phyloP scores from a whole-genome alignment of 306 rosid genomes.

The Morella rubra region DNA sequence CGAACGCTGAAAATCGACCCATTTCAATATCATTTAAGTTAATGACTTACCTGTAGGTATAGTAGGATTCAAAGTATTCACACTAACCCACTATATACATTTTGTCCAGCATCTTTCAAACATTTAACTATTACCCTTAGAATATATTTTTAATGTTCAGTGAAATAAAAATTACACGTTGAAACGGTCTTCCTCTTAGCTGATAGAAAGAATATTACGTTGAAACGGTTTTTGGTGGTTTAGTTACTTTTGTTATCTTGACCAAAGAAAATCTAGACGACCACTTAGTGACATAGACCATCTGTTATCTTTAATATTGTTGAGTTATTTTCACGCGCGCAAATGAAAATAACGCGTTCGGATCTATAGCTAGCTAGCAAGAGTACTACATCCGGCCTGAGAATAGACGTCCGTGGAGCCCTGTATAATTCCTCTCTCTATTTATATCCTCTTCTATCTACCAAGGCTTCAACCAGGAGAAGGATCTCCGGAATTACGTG shows the following conservation, averaged over 20 bases:
- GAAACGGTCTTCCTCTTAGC: no score
- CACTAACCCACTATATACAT: no score
- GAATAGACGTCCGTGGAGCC: neutral
- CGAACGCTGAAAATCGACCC: no score
- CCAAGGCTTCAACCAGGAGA: neutral
- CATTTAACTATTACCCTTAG: no score
- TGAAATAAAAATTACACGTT: no score
- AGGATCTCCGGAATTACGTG: neutral
- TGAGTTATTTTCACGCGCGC: neutral
- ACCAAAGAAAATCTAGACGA: neutral
- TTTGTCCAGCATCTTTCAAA: no score
- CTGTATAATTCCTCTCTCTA: constrained; percentile 15
- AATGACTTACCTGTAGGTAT: no score
- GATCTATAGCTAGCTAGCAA: constrained; percentile 11
- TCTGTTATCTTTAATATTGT: neutral
- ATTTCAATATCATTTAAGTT: no score
- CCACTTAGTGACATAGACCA: neutral
- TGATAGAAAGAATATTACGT: no score
- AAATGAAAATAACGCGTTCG: neutral
- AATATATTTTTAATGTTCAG: no score
- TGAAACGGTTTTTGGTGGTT: no score
- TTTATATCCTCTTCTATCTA: constrained; percentile 40
- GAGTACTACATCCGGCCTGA: neutral
- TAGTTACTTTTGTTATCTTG: neutral
- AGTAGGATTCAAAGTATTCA: no score